phyloP scores from a whole-genome alignment of 805 yeast genomes.

The Hanseniaspora lachancei region DNA sequence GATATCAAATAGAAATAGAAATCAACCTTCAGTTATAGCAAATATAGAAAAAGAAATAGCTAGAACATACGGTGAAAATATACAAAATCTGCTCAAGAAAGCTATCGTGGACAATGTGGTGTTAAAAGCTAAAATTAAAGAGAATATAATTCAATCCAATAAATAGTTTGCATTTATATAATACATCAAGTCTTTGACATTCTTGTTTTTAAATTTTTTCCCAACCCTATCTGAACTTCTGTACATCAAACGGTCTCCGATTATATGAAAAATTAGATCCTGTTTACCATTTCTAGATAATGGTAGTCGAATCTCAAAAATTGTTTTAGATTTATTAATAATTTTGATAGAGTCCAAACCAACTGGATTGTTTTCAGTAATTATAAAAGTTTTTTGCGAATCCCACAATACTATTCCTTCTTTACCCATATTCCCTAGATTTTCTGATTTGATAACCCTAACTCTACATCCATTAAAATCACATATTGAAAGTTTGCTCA shows the following conservation, averaged over 20 bases:
- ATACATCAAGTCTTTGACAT: constrained; percentile 44
- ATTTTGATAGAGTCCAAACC: constrained; percentile 52
- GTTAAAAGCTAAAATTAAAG: constrained; percentile 17
- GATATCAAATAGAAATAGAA: constrained; percentile 19
- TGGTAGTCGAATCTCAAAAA: constrained; percentile 43
- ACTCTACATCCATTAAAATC: constrained; percentile 71
- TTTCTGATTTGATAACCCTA: constrained; percentile 44
- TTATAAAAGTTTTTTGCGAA: constrained; percentile 50
- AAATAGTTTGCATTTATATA: constrained; percentile 16
- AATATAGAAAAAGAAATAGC: constrained; percentile 24
- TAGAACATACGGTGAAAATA: constrained; percentile 19
- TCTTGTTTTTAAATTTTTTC: constrained; percentile 70
- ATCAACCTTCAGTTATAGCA: constrained; percentile 26
- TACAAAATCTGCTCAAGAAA: constrained; percentile 18
- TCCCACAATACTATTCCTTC: constrained; percentile 78
- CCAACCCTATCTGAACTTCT: constrained; percentile 72
- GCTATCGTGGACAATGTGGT: constrained; percentile 17
- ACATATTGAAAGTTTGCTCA: constrained; percentile 55
- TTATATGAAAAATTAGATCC: constrained; percentile 42
- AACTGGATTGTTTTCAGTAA: constrained; percentile 37
- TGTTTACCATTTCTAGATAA: constrained; percentile 15
- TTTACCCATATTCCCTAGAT: constrained; percentile 44
- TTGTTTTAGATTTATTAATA: constrained; percentile 53
- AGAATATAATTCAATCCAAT: constrained; percentile 13
- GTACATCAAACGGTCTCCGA: constrained; percentile 69